phyloP scores from a whole-genome alignment of 2,329 filamentous ascomycete genomes.

The Trichoderma aggressivum region DNA sequence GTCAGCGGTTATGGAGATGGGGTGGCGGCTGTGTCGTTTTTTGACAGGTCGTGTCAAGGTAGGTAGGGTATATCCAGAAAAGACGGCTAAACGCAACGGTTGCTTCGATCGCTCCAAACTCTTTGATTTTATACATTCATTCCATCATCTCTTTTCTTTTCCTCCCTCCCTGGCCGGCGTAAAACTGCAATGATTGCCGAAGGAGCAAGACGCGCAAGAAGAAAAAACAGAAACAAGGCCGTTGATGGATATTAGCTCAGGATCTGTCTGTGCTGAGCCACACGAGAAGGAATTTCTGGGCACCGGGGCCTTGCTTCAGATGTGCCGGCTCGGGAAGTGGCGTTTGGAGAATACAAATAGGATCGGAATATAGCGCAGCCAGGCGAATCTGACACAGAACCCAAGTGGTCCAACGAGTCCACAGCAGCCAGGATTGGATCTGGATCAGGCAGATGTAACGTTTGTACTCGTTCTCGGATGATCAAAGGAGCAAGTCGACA shows the following conservation, averaged over 20 bases:
- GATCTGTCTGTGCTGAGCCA: background rate
- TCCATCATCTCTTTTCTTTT: background rate
- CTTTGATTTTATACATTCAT: background rate
- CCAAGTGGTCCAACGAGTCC: background rate
- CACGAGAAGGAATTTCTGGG: background rate
- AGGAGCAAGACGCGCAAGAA: background rate
- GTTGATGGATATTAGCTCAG: background rate
- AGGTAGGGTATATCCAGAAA: background rate
- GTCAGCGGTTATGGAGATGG: background rate
- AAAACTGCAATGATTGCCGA: background rate
- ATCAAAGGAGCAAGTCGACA: background rate
- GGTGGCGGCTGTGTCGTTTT: background rate
- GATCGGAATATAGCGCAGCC: constrained; percentile 12
- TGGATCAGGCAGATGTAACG: background rate
- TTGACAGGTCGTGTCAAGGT: background rate
- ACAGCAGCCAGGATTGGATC: background rate
- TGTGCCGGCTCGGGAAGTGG: background rate
- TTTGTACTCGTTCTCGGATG: background rate
- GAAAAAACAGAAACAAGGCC: background rate
- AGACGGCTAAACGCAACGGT: background rate
- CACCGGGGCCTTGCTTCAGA: background rate
- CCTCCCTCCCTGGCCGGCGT: background rate
- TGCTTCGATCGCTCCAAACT: background rate
- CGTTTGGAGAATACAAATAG: background rate
- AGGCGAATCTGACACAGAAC: background rate